Base-by-base conservation (phyloP, 2,329 filamentous ascomycete species). In the Ilyonectria destructans region DNA sequence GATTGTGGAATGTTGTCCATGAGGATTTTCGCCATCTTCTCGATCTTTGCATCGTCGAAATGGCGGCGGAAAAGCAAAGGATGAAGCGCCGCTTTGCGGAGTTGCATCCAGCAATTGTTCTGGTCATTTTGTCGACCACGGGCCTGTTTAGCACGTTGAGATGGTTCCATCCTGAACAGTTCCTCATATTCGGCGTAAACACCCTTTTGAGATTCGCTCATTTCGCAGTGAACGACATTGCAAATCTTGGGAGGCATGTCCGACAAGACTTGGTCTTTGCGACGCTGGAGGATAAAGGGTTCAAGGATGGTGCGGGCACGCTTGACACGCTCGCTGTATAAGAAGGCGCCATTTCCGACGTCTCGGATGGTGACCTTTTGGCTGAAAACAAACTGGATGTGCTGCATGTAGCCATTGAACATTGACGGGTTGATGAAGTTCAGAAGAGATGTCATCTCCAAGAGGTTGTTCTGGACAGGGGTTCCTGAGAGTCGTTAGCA, bases 381-480 rank as follows among this genome's bases (percentile, higher is more conserved):
- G 73, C 94, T 94, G 83, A 99, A 99, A 55, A 98, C 92, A 59
- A 91, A 92, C 65, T 92, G 87, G n/a, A 99, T 87, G 68, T 95
- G 90, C 9, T 96, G 91, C 74, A 92, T 90, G 70, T 92, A 90
- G 40, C 91, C 88, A 10, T 89, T 85, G 79, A 99, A 99, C 40
- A 98, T 88, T 8, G 89, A 84, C 0, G 96, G 96, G 80, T 98
- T 92, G 76, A 99, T 95, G 78, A 99, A 98, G n/a, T 92, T 94
- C 13, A 99, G 88, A 15, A 99, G 88, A 2, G 95, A 93, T 46
- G 95, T 92, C 76, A 99, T 89, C 82, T 99, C 96, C 77, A 96
- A 92, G 21, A 99, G 85, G 79, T 98, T 98, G 82, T 99, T 97
- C 80, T 97, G 94, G 2, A 99, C 87, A 0, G 96, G 96, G 0